phyloP scores from a whole-genome alignment of 1,284 basidiomycete genomes.

The Papiliotrema laurentii region DNA sequence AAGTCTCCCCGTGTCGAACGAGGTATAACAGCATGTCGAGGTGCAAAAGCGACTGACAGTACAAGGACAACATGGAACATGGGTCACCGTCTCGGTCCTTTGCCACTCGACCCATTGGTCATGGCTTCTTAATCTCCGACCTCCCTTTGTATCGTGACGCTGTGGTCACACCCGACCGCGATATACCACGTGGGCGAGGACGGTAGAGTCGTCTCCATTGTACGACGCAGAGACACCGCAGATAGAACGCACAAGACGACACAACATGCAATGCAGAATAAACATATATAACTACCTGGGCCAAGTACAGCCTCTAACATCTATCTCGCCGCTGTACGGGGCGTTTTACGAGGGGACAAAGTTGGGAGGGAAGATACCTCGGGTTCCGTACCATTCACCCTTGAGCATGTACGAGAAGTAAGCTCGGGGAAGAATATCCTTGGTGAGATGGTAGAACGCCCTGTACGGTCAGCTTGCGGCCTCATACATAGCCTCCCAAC shows the following conservation, averaged over 20 bases:
- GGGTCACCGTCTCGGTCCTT: too few relatives aligned
- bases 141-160: too few relatives aligned
- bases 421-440: slow-evolving; percentile 76
- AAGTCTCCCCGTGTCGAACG: slow-evolving; percentile 4
- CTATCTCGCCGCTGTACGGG: neutral
- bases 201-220: too few relatives aligned
- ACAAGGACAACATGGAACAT: too few relatives aligned
- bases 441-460: slow-evolving; percentile 87
- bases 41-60: too few relatives aligned
- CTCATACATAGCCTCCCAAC: slow-evolving; percentile 1
- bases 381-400: slow-evolving; percentile 50
- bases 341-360: slow-evolving; percentile 13
- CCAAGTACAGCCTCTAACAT: neutral
- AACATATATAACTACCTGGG: neutral
- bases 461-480: slow-evolving; percentile 40
- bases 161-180: too few relatives aligned
- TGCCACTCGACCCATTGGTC: too few relatives aligned
- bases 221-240: too few relatives aligned
- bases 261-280: neutral
- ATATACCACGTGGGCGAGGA: too few relatives aligned
- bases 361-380: slow-evolving; percentile 41
- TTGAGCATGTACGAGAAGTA: slow-evolving; percentile 83
- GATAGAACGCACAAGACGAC: too few relatives aligned
- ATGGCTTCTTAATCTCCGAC: too few relatives aligned
- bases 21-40: slow-evolving; percentile 7